Conservation (phyloP, 2,329 filamentous ascomycete genomes). For the Aschersonia sp. region DNA sequence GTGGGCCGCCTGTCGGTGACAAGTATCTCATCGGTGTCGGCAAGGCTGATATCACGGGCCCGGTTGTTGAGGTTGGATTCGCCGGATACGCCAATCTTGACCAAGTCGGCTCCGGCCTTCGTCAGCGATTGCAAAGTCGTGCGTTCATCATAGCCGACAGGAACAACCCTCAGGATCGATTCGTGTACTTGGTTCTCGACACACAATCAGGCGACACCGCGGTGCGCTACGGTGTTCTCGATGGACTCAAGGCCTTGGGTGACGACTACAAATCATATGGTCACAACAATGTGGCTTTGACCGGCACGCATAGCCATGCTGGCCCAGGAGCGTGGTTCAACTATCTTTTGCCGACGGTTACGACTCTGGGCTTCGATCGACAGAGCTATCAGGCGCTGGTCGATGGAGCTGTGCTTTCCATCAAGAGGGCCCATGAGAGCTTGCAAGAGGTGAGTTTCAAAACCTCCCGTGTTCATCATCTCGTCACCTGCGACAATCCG, state of each 20-base stretch:
- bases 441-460: slow-evolving; percentile 25
- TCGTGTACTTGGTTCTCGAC: slow-evolving; percentile 81
- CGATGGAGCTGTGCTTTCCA: slow-evolving; percentile 68
- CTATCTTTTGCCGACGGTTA: slow-evolving; percentile 84
- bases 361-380: slow-evolving; percentile 70
- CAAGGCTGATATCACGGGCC: slow-evolving; percentile 49
- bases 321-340: slow-evolving; percentile 91
- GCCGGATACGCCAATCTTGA: slow-evolving; percentile 84
- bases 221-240: slow-evolving; percentile 71
- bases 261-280: slow-evolving; percentile 60
- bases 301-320: slow-evolving; percentile 85
- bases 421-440: slow-evolving; percentile 57
- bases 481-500: too few relatives aligned
- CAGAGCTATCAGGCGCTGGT: slow-evolving; percentile 86
- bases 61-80: slow-evolving; percentile 79
- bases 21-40: slow-evolving; percentile 39
- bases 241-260: slow-evolving; percentile 56
- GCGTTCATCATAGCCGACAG: slow-evolving; percentile 75
- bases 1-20: slow-evolving; percentile 9
- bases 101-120: slow-evolving; percentile 70
- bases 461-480: too few relatives aligned
- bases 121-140: slow-evolving; percentile 77
- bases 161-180: slow-evolving; percentile 50
- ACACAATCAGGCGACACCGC: slow-evolving; percentile 82
- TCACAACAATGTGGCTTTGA: slow-evolving; percentile 73